Evolutionary conservation across 495 filamentous ascomycete species (phyloP).

Genomic region (Penicilliopsis zonata): DNA sequence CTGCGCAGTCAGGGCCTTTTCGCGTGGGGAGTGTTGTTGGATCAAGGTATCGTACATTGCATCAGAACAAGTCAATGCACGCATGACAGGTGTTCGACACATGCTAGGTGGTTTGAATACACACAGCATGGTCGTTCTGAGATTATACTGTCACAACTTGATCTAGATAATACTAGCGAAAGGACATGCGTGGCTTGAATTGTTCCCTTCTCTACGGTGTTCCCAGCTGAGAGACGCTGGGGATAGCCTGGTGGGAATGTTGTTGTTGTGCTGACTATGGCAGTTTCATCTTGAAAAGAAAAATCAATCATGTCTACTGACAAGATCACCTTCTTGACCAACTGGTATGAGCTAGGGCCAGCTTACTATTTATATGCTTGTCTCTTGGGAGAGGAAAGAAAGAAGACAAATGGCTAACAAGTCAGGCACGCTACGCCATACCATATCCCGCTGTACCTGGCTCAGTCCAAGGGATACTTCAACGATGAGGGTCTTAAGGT

Average conservation of each 20-base stretch:
- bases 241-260: neutral
- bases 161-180: slow-evolving; percentile 80
- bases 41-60: slow-evolving; percentile 48
- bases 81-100: slow-evolving; percentile 48
- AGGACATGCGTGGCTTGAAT: slow-evolving; percentile 60
- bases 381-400: neutral
- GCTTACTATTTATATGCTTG: neutral
- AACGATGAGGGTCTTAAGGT: slow-evolving; percentile 58
- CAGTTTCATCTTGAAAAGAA: slow-evolving; percentile 1
- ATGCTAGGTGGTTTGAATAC: neutral
- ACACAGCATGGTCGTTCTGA: slow-evolving; percentile 37
- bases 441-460: slow-evolving; percentile 59
- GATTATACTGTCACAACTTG: slow-evolving; percentile 66
- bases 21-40: slow-evolving; percentile 22
- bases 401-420: too few species aligned
- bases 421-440: slow-evolving; percentile 67
- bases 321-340: slow-evolving; percentile 65
- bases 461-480: slow-evolving; percentile 59
- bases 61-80: slow-evolving; percentile 38
- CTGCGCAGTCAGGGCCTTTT: slow-evolving; percentile 17
- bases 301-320: slow-evolving; percentile 49
- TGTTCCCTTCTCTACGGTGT: slow-evolving; percentile 24
- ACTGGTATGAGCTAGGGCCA: slow-evolving; percentile 42
- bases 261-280: slow-evolving; percentile 11
- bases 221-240: slow-evolving; percentile 2